These are phyloP conservation scores for Tolypocladium sp. DNA, from an alignment of 2,329 filamentous ascomycete species.

Conservation along the genomic window DNA sequence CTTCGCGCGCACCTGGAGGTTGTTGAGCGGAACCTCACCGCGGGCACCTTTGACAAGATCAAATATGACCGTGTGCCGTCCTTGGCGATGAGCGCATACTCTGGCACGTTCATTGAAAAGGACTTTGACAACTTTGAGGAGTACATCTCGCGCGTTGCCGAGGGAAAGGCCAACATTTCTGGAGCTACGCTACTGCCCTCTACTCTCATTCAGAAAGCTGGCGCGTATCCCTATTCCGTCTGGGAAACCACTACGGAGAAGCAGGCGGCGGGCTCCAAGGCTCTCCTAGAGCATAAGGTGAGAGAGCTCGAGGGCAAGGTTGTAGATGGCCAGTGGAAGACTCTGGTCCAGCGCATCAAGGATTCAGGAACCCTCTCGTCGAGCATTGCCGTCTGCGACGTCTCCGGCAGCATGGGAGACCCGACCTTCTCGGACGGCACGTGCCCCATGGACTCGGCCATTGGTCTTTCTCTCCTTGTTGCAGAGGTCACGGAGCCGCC, in stretches of 20 bases:
- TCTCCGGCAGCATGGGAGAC: slow-evolving; percentile 41
- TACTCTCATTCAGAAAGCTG: slow-evolving; percentile 27
- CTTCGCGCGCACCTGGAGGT: slow-evolving; percentile 43
- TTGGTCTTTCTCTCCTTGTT: slow-evolving; percentile 47
- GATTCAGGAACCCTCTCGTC: slow-evolving; percentile 43
- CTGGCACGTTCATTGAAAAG: slow-evolving; percentile 36
- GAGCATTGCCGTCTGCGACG: slow-evolving; percentile 48
- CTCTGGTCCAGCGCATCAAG: slow-evolving; percentile 46
- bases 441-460: slow-evolving; percentile 39
- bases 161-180: slow-evolving; percentile 40
- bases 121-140: slow-evolving; percentile 38
- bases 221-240: not conserved
- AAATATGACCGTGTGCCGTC: slow-evolving; percentile 48
- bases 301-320: slow-evolving; percentile 24
- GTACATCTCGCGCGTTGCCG: slow-evolving; percentile 39
- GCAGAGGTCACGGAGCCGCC: slow-evolving; percentile 42
- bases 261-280: not conserved
- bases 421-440: slow-evolving; percentile 35
- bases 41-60: slow-evolving; percentile 37
- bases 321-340: slow-evolving; percentile 44
- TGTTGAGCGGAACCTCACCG: slow-evolving; percentile 42
- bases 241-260: not conserved
- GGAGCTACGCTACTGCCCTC: slow-evolving; percentile 47
- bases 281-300: slow-evolving; percentile 18
- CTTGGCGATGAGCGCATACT: slow-evolving; percentile 46